phyloP scores from a whole-genome alignment of 148 eudicot species.

The Rhododendron vialii region DNA sequence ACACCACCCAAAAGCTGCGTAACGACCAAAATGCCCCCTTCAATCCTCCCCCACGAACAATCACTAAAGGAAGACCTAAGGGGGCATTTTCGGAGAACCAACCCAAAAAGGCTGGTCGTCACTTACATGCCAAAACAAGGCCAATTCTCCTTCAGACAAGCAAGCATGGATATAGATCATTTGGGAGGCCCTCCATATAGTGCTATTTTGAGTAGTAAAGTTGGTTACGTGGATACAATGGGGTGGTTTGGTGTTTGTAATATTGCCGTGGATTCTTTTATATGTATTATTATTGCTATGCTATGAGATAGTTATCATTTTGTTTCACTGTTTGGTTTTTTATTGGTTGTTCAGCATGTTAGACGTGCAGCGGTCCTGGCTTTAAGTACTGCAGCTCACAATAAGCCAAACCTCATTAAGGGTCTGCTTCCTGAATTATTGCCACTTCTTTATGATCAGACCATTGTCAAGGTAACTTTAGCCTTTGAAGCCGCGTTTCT shows the following conservation, averaged over 20 bases:
- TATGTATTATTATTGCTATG: background rate
- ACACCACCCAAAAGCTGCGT: too few relatives aligned
- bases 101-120: too few relatives aligned
- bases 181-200: background rate
- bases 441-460: conserved; percentile 96
- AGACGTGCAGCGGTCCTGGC: conserved; percentile 99
- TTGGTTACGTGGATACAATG: background rate
- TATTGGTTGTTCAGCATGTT: conserved; percentile 71
- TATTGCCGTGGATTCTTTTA: background rate
- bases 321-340: background rate
- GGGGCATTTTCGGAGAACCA: too few relatives aligned
- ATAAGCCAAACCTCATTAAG: conserved; percentile 93
- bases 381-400: conserved; percentile 90
- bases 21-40: too few relatives aligned
- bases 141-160: too few relatives aligned
- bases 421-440: conserved; percentile 85
- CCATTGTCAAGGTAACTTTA: conserved; percentile 70
- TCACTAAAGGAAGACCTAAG: too few relatives aligned
- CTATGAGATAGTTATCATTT: background rate
- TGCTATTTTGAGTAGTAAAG: background rate
- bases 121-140: too few relatives aligned
- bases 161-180: background rate
- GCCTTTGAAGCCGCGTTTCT: background rate
- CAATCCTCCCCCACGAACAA: too few relatives aligned
- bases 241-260: background rate